phyloP scores from a whole-genome alignment of 306 rosid species.

The Cucurbita pepo region DNA sequence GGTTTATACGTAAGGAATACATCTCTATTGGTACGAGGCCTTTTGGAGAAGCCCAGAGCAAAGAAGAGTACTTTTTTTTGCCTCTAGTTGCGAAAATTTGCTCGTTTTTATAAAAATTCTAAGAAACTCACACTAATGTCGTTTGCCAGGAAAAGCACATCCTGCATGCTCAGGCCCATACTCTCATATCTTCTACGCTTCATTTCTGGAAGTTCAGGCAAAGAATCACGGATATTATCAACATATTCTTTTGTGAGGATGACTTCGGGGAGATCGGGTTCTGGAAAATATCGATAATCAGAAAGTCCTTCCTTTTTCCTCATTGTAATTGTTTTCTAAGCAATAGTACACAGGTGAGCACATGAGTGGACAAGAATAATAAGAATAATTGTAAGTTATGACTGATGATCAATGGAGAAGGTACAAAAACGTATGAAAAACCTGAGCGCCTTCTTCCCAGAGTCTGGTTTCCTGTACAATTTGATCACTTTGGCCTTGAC shows the following conservation, averaged over 20 bases:
- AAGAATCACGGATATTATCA: conserved; percentile 33
- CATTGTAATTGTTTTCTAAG: conserved; percentile 79
- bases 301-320: conserved; percentile 97
- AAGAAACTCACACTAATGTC: conserved; percentile 55
- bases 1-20: no score
- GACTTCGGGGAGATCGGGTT: conserved; percentile 87
- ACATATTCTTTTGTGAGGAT: conserved; percentile 56
- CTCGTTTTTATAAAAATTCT: neutral
- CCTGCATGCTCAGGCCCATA: conserved; percentile 91
- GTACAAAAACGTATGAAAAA: conserved; percentile 16
- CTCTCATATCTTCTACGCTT: conserved; percentile 75
- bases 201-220: conserved; percentile 91
- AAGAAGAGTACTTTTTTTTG: neutral
- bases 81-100: neutral
- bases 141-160: conserved; percentile 75
- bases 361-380: conserved; percentile 6
- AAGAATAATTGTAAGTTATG: neutral
- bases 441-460: conserved; percentile 95
- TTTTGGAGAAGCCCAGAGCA: no score
- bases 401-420: conserved; percentile 2
- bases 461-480: conserved; percentile 85
- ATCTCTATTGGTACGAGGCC: no score
- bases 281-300: conserved; percentile 95
- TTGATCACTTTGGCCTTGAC: conserved; percentile 59
- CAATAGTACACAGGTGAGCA: conserved; percentile 12